These are phyloP conservation scores for Emergomyces orientalis DNA, from an alignment of 2,329 filamentous ascomycete species.

Conservation along the genomic window DNA sequence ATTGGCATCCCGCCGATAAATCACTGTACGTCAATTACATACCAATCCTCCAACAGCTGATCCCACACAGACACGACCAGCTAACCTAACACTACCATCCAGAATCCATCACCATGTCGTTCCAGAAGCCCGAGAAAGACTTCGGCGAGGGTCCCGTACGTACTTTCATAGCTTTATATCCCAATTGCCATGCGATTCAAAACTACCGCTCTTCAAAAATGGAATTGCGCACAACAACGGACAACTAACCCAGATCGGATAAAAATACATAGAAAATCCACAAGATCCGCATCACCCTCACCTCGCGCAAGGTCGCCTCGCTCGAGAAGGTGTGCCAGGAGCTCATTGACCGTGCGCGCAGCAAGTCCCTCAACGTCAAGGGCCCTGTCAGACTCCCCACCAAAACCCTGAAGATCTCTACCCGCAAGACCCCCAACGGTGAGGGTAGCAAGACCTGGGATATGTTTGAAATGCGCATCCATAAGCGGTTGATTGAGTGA, in stretches of 20 bases:
- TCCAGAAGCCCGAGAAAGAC: slow-evolving; percentile 92
- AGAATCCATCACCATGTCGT: slow-evolving; percentile 59
- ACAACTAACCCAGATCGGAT: background rate
- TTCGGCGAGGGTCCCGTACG: slow-evolving; percentile 76
- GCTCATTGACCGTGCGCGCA: slow-evolving; percentile 96
- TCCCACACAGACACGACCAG: slow-evolving; percentile 7
- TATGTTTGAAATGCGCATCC: slow-evolving; percentile 96
- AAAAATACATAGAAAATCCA: slow-evolving; percentile 62
- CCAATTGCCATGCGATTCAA: background rate
- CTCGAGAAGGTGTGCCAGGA: slow-evolving; percentile 98
- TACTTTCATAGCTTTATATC: slow-evolving; percentile 20
- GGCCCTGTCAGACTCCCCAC: slow-evolving; percentile 95
- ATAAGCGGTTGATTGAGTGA: slow-evolving; percentile 94
- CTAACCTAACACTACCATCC: slow-evolving; percentile 18
- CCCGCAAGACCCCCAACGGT: slow-evolving; percentile 98
- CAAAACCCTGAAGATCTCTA: slow-evolving; percentile 93
- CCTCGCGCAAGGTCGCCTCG: slow-evolving; percentile 84
- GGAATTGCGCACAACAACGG: background rate
- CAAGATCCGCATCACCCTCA: slow-evolving; percentile 97
- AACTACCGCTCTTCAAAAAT: background rate
- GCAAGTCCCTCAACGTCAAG: slow-evolving; percentile 98
- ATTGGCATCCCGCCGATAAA: slow-evolving; percentile 41
- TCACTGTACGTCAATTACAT: background rate
- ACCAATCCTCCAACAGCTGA: background rate
- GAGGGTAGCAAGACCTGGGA: slow-evolving; percentile 99